Conservation (phyloP, 495 filamentous ascomycete genomes). For the Penicillium alfredii region DNA sequence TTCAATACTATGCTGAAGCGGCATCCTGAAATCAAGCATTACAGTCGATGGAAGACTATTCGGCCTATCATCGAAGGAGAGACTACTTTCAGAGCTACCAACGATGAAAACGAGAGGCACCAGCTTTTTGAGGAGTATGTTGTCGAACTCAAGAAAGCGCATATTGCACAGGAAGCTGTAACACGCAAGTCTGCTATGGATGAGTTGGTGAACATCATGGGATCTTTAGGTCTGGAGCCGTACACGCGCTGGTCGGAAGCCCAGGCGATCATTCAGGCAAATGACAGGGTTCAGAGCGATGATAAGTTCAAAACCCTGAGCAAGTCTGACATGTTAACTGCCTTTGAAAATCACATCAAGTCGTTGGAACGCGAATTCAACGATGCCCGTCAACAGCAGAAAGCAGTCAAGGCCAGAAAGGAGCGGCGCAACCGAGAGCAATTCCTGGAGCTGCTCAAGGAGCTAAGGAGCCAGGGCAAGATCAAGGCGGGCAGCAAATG, state of each 20-base stretch:
- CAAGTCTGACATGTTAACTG: constrained; percentile 84
- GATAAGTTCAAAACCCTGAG: constrained; percentile 82
- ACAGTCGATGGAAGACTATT: constrained; percentile 96
- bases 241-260: constrained; percentile 95
- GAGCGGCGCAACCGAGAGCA: constrained; percentile 81
- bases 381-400: constrained; percentile 80
- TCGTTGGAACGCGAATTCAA: constrained; percentile 83
- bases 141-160: constrained; percentile 68
- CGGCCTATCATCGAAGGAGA: constrained; percentile 92
- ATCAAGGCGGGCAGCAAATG: constrained; percentile 90
- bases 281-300: constrained; percentile 74
- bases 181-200: constrained; percentile 79
- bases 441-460: constrained; percentile 66
- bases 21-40: constrained; percentile 96
- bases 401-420: constrained; percentile 67
- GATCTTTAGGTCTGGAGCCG: constrained; percentile 79
- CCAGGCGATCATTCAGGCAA: constrained; percentile 70
- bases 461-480: constrained; percentile 68
- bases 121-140: constrained; percentile 95
- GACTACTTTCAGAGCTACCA: constrained; percentile 87
- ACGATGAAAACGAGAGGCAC: constrained; percentile 80
- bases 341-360: constrained; percentile 94
- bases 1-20: constrained; percentile 94
- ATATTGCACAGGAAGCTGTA: constrained; percentile 65
- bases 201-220: constrained; percentile 73